Conservation (phyloP, 2,329 filamentous ascomycete species). For the Aspergillaceae sp. region DNA sequence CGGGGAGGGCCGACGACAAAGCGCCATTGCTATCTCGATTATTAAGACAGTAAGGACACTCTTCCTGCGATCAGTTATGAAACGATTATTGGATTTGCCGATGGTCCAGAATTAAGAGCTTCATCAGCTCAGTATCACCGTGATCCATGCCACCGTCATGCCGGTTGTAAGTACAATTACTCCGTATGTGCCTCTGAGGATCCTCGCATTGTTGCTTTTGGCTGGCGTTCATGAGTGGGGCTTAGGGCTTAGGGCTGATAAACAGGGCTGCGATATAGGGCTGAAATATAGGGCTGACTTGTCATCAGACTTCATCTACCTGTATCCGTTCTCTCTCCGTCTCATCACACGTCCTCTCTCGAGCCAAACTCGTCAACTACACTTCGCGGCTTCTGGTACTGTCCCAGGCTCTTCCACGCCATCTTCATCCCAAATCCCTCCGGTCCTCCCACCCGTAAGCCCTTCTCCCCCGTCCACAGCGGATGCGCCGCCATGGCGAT, state of each 20-base stretch:
- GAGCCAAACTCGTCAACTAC: constrained; percentile 3
- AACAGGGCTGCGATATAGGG: not conserved
- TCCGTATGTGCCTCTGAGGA: too few relatives aligned
- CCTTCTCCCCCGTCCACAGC: constrained; percentile 38
- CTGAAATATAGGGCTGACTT: not conserved
- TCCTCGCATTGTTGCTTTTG: too few relatives aligned
- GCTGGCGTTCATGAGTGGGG: too few relatives aligned
- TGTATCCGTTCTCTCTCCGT: too few relatives aligned
- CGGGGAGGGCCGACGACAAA: not conserved
- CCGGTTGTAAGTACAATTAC: too few relatives aligned
- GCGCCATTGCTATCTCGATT: not conserved
- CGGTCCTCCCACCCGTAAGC: constrained; percentile 34
- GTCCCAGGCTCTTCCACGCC: constrained; percentile 13
- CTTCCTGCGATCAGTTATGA: too few relatives aligned
- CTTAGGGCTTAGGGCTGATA: not conserved
- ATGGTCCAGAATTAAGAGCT: not conserved
- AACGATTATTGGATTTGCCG: not conserved
- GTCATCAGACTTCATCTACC: not conserved
- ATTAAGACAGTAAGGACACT: too few relatives aligned
- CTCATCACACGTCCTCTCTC: too few relatives aligned
- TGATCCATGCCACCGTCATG: not conserved
- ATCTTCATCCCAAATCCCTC: constrained; percentile 26
- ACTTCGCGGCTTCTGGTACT: constrained; percentile 14
- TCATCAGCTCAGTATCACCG: not conserved
- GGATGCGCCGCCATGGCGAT: constrained; percentile 44